phyloP scores from a whole-genome alignment of 768 basidiomycete species.

The Boletus subparvulus region DNA sequence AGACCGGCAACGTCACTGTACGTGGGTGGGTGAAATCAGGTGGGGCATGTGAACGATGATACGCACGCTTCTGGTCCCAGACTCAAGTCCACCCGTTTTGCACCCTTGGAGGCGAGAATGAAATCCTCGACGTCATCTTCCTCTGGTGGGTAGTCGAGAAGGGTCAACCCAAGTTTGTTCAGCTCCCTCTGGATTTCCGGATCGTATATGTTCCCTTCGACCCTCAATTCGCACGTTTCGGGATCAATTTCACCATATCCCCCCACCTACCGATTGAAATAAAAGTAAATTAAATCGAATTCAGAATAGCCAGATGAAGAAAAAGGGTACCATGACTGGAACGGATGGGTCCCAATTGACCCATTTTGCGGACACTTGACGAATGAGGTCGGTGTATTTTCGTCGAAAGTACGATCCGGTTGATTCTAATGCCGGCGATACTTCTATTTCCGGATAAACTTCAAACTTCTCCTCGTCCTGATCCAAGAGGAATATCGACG shows the following conservation, averaged over 20 bases:
- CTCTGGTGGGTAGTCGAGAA: slow-evolving; percentile 16
- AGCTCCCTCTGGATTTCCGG: slow-evolving; percentile 17
- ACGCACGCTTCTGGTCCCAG: slow-evolving; percentile 23
- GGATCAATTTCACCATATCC: slow-evolving; percentile 33
- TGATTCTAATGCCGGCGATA: too few species aligned
- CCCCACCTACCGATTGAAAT: slow-evolving; percentile 32
- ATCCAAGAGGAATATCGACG: too few species aligned
- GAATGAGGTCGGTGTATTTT: slow-evolving; percentile 38
- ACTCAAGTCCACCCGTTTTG: slow-evolving; percentile 4
- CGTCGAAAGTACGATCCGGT: slow-evolving; percentile 19
- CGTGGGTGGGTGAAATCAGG: not conserved
- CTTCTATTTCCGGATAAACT: too few species aligned
- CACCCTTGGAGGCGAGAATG: slow-evolving; percentile 28
- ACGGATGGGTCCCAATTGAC: slow-evolving; percentile 39
- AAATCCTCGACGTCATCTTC: slow-evolving; percentile 18
- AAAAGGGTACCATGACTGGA: slow-evolving; percentile 24
- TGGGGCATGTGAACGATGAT: not conserved
- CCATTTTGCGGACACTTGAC: slow-evolving; percentile 34
- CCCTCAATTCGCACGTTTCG: slow-evolving; percentile 30
- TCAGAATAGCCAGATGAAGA: not conserved
- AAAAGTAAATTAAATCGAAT: not conserved
- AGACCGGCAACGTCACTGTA: slow-evolving; percentile 20
- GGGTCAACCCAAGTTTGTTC: slow-evolving; percentile 3
- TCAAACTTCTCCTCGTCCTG: too few species aligned
- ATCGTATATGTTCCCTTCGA: slow-evolving; percentile 36